phyloP scores from a whole-genome alignment of 306 rosid genomes.

The Styphnolobium japonicum region DNA sequence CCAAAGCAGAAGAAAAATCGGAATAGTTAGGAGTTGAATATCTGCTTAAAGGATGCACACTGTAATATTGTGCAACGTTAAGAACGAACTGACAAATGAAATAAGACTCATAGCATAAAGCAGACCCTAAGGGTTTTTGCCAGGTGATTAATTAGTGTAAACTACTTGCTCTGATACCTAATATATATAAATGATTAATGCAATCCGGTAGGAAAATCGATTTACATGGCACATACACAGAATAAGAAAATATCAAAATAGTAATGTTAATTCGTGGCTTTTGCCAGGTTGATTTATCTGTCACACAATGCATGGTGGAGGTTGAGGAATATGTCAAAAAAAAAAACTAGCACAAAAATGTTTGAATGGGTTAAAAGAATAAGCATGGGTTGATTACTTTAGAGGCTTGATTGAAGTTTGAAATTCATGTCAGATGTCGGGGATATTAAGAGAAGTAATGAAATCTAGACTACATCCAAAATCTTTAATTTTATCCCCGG shows the following conservation, averaged over 20 bases:
- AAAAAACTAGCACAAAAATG: not conserved
- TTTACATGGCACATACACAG: not conserved
- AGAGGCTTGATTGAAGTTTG: not conserved
- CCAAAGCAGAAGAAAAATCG: slow-evolving; percentile 12
- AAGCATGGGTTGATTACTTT: not conserved
- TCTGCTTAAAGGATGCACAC: not conserved
- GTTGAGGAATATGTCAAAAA: not conserved
- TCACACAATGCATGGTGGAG: too few species aligned
- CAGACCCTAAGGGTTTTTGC: not conserved
- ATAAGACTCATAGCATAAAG: slow-evolving; percentile 12
- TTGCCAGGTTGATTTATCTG: too few species aligned
- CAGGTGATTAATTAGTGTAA: not conserved
- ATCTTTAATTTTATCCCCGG: too few species aligned
- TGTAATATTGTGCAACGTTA: not conserved
- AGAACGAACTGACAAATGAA: not conserved
- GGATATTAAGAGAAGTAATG: too few species aligned
- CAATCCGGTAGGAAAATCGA: not conserved
- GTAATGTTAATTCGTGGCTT: not conserved
- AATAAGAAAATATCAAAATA: not conserved
- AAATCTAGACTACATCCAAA: too few species aligned
- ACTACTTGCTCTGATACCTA: not conserved
- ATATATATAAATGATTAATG: not conserved
- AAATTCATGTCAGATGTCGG: not conserved
- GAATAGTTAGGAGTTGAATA: not conserved
- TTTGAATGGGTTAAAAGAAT: not conserved